phyloP scores from a whole-genome alignment of 2,329 filamentous ascomycete genomes.

The Aspergillus udagawae region DNA sequence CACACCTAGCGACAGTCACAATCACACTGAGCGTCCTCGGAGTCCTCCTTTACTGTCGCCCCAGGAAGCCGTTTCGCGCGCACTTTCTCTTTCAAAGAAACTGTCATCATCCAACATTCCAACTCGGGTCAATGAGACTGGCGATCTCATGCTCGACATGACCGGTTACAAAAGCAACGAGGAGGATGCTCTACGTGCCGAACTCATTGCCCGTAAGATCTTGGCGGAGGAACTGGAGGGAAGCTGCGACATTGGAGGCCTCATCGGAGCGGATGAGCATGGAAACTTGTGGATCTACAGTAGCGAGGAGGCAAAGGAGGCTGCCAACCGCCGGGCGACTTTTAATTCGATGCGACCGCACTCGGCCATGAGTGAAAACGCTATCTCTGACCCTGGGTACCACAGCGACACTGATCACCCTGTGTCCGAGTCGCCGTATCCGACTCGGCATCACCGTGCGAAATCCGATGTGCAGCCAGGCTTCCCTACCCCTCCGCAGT shows the following conservation, averaged over 20 bases:
- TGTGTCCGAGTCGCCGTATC: constrained; percentile 60
- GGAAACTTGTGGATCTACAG: constrained; percentile 99
- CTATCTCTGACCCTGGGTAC: constrained; percentile 88
- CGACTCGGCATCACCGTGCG: constrained; percentile 50
- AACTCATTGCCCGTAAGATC: constrained; percentile 89
- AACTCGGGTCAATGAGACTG: constrained; percentile 83
- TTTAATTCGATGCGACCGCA: constrained; percentile 50
- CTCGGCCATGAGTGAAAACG: constrained; percentile 64
- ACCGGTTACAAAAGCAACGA: constrained; percentile 93
- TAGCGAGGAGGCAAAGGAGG: constrained; percentile 91
- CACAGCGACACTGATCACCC: constrained; percentile 77
- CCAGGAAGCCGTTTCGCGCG: constrained; percentile 75
- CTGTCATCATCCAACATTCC: constrained; percentile 88
- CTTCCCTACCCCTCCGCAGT: constrained; percentile 56
- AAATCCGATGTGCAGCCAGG: constrained; percentile 68
- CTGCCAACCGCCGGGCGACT: constrained; percentile 64
- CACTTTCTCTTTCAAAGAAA: constrained; percentile 79
- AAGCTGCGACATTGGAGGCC: constrained; percentile 90
- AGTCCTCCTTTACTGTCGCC: constrained; percentile 72
- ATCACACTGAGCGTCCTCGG: constrained; percentile 51
- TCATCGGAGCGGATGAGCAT: constrained; percentile 92
- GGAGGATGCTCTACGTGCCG: constrained; percentile 84
- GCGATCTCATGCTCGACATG: constrained; percentile 98
- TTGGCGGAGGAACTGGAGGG: constrained; percentile 89
- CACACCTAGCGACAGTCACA: constrained; percentile 11